Evolutionary conservation across 1,284 basidiomycete genomes (phyloP), one percentile per base, ranked within the genome.

Genomic region (Rhodotorula mucilaginosa): DNA sequence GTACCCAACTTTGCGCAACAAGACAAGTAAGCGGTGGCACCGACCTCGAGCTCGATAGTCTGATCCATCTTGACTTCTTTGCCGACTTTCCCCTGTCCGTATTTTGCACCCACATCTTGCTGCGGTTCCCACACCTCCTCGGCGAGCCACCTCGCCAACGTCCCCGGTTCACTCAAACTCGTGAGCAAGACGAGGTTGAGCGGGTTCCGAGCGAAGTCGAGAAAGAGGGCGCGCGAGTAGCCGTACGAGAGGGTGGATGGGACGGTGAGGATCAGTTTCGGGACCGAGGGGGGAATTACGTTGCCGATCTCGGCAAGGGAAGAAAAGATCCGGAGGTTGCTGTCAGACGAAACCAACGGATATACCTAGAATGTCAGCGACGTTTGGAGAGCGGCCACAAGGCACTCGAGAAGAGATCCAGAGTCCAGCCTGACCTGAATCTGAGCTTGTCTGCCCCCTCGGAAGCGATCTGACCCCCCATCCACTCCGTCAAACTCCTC

Each of bases 401-500:
- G 26, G 13, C 15, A 23, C 23, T 34, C 34, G 6, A 34, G 34
- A 34, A 34, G 34, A 34, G 34, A 54, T n/a, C n/a, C n/a, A 15
- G 18, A 18, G 15, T 2, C 21, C 5, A 79, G 18, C 74, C 80
- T 64, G 52, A 82, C 82, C 75, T 73, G 69, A 84, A 83, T 66
- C 82, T 82, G 49, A 84, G 74, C 19, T 79, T 65, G 15, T 74
- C 72, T 0, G 52, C 65, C 68, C 66, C 70, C 62, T 84, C 87
- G 61, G 65, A 87, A 82, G 76, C 86, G 85, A 82, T 69, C 70
- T 72, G 68, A 84, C 83, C 47, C 65, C 78, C 75, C 78, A 98
- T 89, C 95, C 96, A 99, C 81, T 98, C 97, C 87, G 98, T 96
- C 89, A 99, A 91, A 84, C 92, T 96, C 68, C 94, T 85, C 23